A percentile compares a stretch with the other conserved stretches of the same genome.
Evolutionary conservation across 2,329 filamentous ascomycete genomes (phyloP).

Genomic region (Colletotrichum somersetense): DNA sequence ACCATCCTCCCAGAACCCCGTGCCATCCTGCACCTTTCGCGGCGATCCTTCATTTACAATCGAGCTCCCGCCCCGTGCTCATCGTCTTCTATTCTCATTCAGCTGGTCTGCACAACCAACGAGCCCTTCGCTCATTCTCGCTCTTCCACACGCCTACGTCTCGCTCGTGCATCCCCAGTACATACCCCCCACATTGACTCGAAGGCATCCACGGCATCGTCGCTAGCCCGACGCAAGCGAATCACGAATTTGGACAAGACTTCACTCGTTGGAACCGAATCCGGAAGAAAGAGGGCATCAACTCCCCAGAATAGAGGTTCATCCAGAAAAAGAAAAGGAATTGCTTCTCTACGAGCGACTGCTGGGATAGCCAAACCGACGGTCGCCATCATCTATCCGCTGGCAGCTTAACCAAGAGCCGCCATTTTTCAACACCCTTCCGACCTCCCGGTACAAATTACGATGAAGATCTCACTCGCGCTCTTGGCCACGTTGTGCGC

Average conservation of each 20-base stretch:
- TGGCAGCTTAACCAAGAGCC: slow-evolving; percentile 29
- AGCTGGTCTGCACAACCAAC: slow-evolving; percentile 32
- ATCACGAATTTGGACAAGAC: neutral
- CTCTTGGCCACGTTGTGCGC: slow-evolving; percentile 58
- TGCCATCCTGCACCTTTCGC: neutral
- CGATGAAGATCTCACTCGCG: slow-evolving; percentile 57
- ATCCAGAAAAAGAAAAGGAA: slow-evolving; percentile 32
- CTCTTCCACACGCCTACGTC: neutral
- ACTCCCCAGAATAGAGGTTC: neutral
- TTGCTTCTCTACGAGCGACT: neutral
- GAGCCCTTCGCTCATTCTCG: slow-evolving; percentile 6
- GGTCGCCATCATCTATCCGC: neutral
- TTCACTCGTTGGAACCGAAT: slow-evolving; percentile 10
- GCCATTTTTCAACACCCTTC: neutral
- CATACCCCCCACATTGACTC: neutral
- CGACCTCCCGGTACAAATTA: slow-evolving; percentile 35
- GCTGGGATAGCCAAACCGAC: neutral
- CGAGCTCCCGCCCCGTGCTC: slow-evolving; percentile 22
- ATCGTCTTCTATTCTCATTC: neutral
- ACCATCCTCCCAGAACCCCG: neutral
- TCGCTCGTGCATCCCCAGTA: neutral
- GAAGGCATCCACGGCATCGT: slow-evolving; percentile 25
- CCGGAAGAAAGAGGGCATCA: neutral
- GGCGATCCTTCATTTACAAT: slow-evolving; percentile 17
- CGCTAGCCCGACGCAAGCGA: slow-evolving; percentile 30